These are phyloP conservation scores for Penstemon eatonii DNA, from an alignment of 257 asterid species.

Conservation along the genomic window DNA sequence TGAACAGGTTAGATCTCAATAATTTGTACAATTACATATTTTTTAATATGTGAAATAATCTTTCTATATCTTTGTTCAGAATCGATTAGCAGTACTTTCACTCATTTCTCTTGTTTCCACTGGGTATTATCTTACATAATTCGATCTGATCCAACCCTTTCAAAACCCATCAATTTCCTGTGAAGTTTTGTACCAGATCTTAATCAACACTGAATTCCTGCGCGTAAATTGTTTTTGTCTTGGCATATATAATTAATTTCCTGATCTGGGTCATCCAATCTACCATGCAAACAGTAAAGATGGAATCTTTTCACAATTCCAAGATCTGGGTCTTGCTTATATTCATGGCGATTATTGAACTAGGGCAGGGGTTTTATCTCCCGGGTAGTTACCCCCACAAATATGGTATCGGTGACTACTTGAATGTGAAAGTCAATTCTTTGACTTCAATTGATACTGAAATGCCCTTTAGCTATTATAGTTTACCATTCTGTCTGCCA, in stretches of 20 bases:
- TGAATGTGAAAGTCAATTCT: conserved; percentile 86
- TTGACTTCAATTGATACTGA: conserved; percentile 87
- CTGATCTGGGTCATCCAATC: conserved; percentile 62
- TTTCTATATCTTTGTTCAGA: conserved; percentile 11
- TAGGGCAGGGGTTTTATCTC: conserved; percentile 79
- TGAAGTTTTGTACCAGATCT: conserved; percentile 31
- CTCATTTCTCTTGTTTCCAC: conserved; percentile 21
- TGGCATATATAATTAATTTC: conserved; percentile 29
- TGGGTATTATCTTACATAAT: conserved; percentile 4
- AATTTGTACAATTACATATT: neutral
- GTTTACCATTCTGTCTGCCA: conserved; percentile 77
- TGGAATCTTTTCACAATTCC: conserved; percentile 51
- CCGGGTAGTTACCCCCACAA: conserved; percentile 91
- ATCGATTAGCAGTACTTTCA: neutral
- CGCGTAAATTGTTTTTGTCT: conserved; percentile 24
- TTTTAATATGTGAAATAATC: neutral
- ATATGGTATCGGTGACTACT: conserved; percentile 65
- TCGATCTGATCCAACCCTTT: conserved; percentile 33
- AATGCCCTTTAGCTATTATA: conserved; percentile 76
- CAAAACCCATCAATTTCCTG: conserved; percentile 6
- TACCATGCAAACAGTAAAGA: conserved; percentile 42
- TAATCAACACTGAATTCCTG: conserved; percentile 19
- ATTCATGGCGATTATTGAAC: conserved; percentile 34
- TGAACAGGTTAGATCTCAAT: conserved; percentile 29
- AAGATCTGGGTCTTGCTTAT: conserved; percentile 63